Conservation (phyloP, 257 asterid genomes). For the Ophiorrhiza pumila region DNA sequence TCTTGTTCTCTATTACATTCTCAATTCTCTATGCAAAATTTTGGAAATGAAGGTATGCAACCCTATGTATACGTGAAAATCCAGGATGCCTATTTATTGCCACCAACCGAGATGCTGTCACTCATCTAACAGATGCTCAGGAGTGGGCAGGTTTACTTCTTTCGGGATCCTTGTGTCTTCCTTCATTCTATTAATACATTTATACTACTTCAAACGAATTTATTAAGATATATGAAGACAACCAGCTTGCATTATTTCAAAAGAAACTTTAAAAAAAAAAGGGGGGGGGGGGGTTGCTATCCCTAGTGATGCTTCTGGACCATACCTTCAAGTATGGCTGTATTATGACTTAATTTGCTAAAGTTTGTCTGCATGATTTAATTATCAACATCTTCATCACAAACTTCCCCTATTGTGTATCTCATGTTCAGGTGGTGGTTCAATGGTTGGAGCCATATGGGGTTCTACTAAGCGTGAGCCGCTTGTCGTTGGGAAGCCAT, state of each 20-base stretch:
- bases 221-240: background rate
- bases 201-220: background rate
- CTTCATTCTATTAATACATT: background rate
- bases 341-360: background rate
- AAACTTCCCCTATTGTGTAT: conserved; percentile 11
- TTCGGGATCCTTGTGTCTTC: background rate
- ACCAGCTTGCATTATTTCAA: background rate
- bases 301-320: background rate
- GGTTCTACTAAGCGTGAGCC: conserved; percentile 94
- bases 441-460: conserved; percentile 84
- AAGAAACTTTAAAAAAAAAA: background rate
- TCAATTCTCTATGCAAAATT: background rate
- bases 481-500: conserved; percentile 94
- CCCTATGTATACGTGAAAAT: conserved; percentile 94
- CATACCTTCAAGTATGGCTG: too few relatives aligned
- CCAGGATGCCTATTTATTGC: conserved; percentile 98
- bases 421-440: conserved; percentile 72
- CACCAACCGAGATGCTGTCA: conserved; percentile 96
- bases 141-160: conserved; percentile 94
- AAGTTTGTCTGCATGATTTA: background rate
- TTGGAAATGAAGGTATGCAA: conserved; percentile 71
- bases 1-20: background rate
- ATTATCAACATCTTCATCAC: background rate
- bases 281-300: background rate
- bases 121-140: conserved; percentile 99